Evolutionary conservation across 140 eudicot genomes (phyloP), one percentile per base, ranked within the genome.

Genomic region (Cichorium intybus): DNA sequence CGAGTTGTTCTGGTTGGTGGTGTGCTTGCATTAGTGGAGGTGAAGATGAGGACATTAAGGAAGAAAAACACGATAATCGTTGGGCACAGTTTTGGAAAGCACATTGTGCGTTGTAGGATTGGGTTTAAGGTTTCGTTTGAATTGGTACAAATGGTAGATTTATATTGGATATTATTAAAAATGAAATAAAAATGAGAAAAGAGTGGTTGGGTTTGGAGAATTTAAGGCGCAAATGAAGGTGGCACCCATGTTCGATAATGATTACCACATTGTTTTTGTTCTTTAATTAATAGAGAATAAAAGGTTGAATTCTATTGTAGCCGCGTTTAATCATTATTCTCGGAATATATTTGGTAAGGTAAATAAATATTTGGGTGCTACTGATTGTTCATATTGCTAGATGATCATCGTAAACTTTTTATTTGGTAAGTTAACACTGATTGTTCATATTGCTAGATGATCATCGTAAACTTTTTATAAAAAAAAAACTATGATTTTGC

Each of bases 221-320:
- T 66, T 74, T 74, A 66, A 58, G 79, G 79, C 79, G 79, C 79
- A 66, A 74, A 74, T 74, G 76, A 66, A 71, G 88, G 97, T 89
- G 97, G 97, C 90, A 76, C 82, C 88, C 96, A 85, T 82, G 96
- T 88, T 88, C 90, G 84, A 81, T 85, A 78, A 81, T 89, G 91
- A 83, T 85, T 81, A 64, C 51, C 85, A 85, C 74, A 60, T 70
- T 53, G 58, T 72, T 62, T 80, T 60, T 53, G 45, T 23, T 20
- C 16, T 41, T 51, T n/a, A 28, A 24, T 56, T 11, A 46, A 24
- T 70, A 17, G 20, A 56, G 52, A 46, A 54, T 63, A 62, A 65
- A 71, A 63, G 55, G 57, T 71, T 71, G 77, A 71, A 74, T 41
- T 33, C 18, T 74, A 35, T 41, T 33, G 26, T 74, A 35, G 79